Conservation (phyloP, 2,329 filamentous ascomycete species). For the Ophiostoma sp. region DNA sequence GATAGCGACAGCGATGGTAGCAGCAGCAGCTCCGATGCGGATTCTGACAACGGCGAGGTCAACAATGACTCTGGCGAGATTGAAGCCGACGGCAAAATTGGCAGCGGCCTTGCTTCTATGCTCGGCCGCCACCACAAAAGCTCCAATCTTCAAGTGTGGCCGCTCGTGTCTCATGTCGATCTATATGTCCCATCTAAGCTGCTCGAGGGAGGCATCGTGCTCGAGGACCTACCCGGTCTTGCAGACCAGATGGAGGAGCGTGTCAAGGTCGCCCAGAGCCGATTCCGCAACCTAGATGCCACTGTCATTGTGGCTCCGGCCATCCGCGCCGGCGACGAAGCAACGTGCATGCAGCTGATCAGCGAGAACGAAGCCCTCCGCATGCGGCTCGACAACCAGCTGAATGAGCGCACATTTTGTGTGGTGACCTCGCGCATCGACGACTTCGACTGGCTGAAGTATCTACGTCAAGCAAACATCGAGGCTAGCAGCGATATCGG, state of each 20-base stretch:
- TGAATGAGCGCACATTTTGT: constrained; percentile 29
- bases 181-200: constrained; percentile 44
- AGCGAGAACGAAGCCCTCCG: constrained; percentile 29
- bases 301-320: constrained; percentile 32
- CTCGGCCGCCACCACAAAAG: background rate
- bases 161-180: constrained; percentile 35
- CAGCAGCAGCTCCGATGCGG: background rate
- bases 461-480: background rate
- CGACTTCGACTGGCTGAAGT: constrained; percentile 28
- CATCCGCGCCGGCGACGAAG: constrained; percentile 32
- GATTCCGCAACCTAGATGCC: constrained; percentile 28
- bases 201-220: constrained; percentile 44
- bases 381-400: constrained; percentile 32
- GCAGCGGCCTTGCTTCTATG: background rate
- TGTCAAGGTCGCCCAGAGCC: constrained; percentile 27
- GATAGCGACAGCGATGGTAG: background rate
- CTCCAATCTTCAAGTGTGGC: constrained; percentile 32
- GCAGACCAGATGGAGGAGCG: constrained; percentile 38
- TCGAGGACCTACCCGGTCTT: constrained; percentile 52
- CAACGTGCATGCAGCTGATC: constrained; percentile 29
- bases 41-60: background rate
- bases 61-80: background rate
- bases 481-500: background rate
- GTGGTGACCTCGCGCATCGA: constrained; percentile 34
- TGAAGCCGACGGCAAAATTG: background rate